A percentile compares a stretch with the other conserved stretches of the same genome.
These are phyloP conservation scores for Blepharisma stoltei DNA, from an alignment of 73 alveolate species.

Conservation along the genomic window DNA sequence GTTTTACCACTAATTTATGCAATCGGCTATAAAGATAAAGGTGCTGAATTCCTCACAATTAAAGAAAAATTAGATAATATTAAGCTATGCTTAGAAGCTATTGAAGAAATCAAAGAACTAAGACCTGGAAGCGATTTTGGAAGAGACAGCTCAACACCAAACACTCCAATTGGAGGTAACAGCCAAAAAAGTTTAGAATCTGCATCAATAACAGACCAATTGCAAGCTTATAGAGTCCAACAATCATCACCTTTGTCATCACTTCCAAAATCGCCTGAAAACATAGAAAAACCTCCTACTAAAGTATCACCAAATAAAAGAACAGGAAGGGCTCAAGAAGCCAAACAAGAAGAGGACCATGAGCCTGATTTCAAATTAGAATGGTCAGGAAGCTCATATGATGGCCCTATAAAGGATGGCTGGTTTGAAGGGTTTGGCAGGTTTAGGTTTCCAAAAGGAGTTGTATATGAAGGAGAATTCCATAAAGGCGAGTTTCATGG, in stretches of 20 bases:
- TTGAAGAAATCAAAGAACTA: neutral
- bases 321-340: neutral
- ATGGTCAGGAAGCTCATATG: conserved; percentile 55
- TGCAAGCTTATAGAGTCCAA: neutral
- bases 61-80: neutral
- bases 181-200: neutral
- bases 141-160: neutral
- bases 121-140: neutral
- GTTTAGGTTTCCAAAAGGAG: conserved; percentile 80
- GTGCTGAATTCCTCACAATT: no score
- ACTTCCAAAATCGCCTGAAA: conserved; percentile 8
- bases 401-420: conserved; percentile 64
- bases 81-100: neutral
- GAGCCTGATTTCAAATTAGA: conserved; percentile 21
- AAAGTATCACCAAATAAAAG: neutral
- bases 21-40: neutral
- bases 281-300: neutral
- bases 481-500: conserved; percentile 95
- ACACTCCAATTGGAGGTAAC: neutral
- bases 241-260: neutral
- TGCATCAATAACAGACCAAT: neutral
- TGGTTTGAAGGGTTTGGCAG: conserved; percentile 76
- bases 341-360: neutral
- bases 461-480: conserved; percentile 80
- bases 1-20: neutral